Conservation (phyloP, 2,329 filamentous ascomycete species). For the Paecilomyces dactylethromorphus region DNA sequence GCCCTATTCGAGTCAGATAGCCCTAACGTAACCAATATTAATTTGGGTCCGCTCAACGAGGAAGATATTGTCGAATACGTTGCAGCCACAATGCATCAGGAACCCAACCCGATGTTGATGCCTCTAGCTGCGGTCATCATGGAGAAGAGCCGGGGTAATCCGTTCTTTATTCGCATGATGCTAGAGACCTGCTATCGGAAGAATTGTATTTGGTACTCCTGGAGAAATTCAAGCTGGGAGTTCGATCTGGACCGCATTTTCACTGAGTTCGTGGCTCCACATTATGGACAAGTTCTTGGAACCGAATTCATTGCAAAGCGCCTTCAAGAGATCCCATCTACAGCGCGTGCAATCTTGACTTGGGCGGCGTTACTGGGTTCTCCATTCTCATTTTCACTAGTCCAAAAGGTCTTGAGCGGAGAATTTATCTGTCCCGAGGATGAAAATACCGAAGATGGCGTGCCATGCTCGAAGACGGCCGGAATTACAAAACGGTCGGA, state of each 20-base stretch:
- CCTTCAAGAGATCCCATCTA: slow-evolving; percentile 66
- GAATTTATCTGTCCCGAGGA: slow-evolving; percentile 58
- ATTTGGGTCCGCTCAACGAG: slow-evolving; percentile 67
- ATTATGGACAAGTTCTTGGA: slow-evolving; percentile 72
- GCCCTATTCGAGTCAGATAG: slow-evolving; percentile 39
- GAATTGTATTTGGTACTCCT: slow-evolving; percentile 86
- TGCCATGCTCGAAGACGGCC: slow-evolving; percentile 31
- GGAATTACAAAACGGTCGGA: slow-evolving; percentile 55
- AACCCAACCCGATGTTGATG: slow-evolving; percentile 61
- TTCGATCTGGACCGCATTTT: slow-evolving; percentile 78
- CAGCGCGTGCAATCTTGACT: slow-evolving; percentile 70
- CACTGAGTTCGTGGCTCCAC: slow-evolving; percentile 71
- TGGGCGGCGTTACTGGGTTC: slow-evolving; percentile 82
- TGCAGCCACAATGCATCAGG: slow-evolving; percentile 68
- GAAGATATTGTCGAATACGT: slow-evolving; percentile 78
- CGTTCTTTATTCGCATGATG: slow-evolving; percentile 89
- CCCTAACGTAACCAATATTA: slow-evolving; percentile 61
- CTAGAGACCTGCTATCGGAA: slow-evolving; percentile 79
- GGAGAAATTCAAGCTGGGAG: slow-evolving; percentile 72
- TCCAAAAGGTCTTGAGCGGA: slow-evolving; percentile 69
- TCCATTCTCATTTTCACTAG: slow-evolving; percentile 74
- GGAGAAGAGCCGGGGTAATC: slow-evolving; percentile 81
- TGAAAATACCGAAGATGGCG: slow-evolving; percentile 33
- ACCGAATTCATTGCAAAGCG: slow-evolving; percentile 75
- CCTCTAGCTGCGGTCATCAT: slow-evolving; percentile 79